These are phyloP conservation scores for Sindora glabra DNA, from an alignment of 306 rosid genomes.

Conservation along the genomic window DNA sequence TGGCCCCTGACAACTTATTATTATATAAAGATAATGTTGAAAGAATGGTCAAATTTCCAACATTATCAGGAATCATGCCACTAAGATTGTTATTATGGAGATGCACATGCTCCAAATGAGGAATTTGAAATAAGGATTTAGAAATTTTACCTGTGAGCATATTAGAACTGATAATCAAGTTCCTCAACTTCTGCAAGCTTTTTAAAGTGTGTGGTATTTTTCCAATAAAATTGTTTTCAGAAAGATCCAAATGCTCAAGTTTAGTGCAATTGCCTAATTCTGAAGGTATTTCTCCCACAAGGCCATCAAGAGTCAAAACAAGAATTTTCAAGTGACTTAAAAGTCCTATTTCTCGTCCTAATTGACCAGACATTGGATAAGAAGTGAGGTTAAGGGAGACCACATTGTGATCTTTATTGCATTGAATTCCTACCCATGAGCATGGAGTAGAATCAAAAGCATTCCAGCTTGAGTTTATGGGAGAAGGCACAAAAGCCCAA, in stretches of 20 bases:
- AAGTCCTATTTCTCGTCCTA: slow-evolving; percentile 34
- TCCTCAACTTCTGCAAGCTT: slow-evolving; percentile 3
- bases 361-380: too few species aligned
- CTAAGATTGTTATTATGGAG: slow-evolving; percentile 23
- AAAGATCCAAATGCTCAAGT: too few species aligned
- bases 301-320: slow-evolving; percentile 14
- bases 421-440: too few species aligned
- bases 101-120: slow-evolving; percentile 14
- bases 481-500: slow-evolving; percentile 26
- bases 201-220: slow-evolving; percentile 18
- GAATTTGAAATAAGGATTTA: too few species aligned
- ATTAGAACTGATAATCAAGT: slow-evolving; percentile 17
- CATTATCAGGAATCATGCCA: slow-evolving; percentile 34
- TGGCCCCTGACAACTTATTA: slow-evolving; percentile 27
- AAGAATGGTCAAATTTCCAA: slow-evolving; percentile 28
- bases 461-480: slow-evolving; percentile 37
- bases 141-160: slow-evolving; percentile 29
- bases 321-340: slow-evolving; percentile 26
- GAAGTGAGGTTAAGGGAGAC: too few species aligned
- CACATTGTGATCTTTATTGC: too few species aligned
- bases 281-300: slow-evolving; percentile 28
- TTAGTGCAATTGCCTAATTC: too few species aligned
- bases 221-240: slow-evolving; percentile 21
- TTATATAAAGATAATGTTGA: slow-evolving; percentile 1
- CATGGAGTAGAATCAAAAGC: too few species aligned